Evolutionary conservation across 768 basidiomycete genomes (phyloP).

Genomic region (Tephrocybe sp.): DNA sequence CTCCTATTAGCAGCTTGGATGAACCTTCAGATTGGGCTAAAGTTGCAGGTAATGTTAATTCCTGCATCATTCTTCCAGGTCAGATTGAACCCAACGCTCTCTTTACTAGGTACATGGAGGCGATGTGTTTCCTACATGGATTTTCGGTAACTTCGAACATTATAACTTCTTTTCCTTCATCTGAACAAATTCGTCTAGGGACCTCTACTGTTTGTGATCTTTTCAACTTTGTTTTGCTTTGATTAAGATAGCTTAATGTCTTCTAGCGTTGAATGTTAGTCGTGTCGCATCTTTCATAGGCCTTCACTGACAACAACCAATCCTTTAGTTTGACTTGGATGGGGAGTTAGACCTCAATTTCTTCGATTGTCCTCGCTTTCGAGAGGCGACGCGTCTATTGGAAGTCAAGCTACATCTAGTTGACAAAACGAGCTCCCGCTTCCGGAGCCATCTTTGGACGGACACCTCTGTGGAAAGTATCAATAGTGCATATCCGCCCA

Average conservation of each 20-base stretch:
- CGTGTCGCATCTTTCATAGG: neutral
- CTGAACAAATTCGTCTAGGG: constrained; percentile 21
- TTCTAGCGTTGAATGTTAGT: constrained; percentile 48
- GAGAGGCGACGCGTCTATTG: constrained; percentile 65
- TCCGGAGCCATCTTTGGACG: constrained; percentile 13
- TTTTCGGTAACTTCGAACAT: constrained; percentile 49
- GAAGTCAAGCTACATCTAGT: constrained; percentile 52
- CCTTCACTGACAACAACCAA: constrained; percentile 1
- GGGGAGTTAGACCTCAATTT: constrained; percentile 40
- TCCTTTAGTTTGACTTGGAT: constrained; percentile 25
- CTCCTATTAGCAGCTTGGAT: constrained; percentile 33
- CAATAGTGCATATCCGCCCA: constrained; percentile 34
- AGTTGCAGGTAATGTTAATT: constrained; percentile 43
- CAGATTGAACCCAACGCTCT: neutral
- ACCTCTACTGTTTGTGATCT: constrained; percentile 39
- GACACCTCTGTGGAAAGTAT: neutral
- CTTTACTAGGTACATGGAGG: constrained; percentile 58
- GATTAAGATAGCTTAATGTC: neutral
- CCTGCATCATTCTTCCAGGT: neutral
- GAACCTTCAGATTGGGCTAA: constrained; percentile 64
- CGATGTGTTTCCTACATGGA: constrained; percentile 79
- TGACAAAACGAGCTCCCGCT: constrained; percentile 26
- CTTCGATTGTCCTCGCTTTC: constrained; percentile 55
- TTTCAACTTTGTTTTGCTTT: neutral
- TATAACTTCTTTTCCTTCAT: neutral